Base-by-base conservation (phyloP, 345 rosid species). In the Bruguiera gymnorhiza region DNA sequence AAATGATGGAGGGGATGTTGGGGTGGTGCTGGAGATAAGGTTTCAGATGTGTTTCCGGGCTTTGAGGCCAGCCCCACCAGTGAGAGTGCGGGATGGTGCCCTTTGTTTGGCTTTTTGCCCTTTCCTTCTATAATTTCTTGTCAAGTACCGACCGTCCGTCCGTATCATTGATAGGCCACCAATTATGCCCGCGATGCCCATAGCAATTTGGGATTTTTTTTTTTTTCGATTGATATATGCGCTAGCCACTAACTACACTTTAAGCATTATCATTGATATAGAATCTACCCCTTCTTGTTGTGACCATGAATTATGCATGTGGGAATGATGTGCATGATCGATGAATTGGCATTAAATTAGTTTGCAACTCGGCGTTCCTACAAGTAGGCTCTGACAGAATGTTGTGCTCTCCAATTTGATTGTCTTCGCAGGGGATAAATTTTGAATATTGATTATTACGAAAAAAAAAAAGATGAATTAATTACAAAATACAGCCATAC, bases 21-120 rank as follows among this genome's bases (percentile, higher is more conserved):
- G 50, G 67, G 73, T 63, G 75, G 72, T 76, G 81, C 56, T 79
- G 79, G 80, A 76, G 86, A 83, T 83, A 83, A 83, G 84, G 84
- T 75, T 83, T 83, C 78, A 56, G 65, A 73, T 66, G 65, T 76
- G 75, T 73, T 70, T 67, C 79, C 77, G 62, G 69, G 15, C 58
- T 71, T 68, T 69, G 63, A 23, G 82, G 80, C 73, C 30, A 16
- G 36, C 65, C 56, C 75, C 54, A 67, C 83, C 83, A 82, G 39
- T 79, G 34, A 48, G 63, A 53, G 56, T n/a, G 69, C 37, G 58
- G 46, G 48, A 65, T 69, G 67, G 78, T 77, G 83, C 83, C 67
- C 68, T 72, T 71, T 75, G 76, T 70, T 83, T 70, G 70, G 74
- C 79, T 70, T 79, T 79, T 74, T 58, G 5, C 36, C 32, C 21